Evolutionary conservation across 768 basidiomycete species (phyloP), one percentile per base, ranked within the genome.

Genomic region (Tylopilus intermedius): DNA sequence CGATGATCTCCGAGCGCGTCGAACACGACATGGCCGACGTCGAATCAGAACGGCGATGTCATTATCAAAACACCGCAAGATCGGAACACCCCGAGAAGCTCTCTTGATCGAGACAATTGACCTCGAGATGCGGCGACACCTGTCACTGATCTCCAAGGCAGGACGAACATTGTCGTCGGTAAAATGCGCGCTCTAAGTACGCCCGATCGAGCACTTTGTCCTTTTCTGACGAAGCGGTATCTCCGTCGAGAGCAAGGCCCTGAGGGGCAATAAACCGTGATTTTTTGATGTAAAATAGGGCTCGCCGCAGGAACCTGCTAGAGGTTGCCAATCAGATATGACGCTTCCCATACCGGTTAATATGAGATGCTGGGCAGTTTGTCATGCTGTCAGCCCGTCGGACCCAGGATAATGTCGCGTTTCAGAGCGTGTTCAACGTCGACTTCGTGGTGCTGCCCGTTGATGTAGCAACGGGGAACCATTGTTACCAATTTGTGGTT

Each of bases 141-240:
- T 48, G 57, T 50, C 61, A 49, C 40, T n/a, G n/a, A 21, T 22
- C 24, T 18, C 38, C 38, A 38, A 38, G n/a, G 38, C 3, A 18
- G 7, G 38, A 37, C 7, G n/a, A 8, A 38, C 38, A 38, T 38
- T 4, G 38, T 38, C 38, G 38, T 38, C 38, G 38, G 38, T 18
- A 38, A 38, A 18, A 7, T 4, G 38, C n/a, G 38, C 38, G 38
- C 38, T 8, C 37, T 37, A 37, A 37, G 6, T 37, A 37, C n/a
- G 37, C 37, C 18, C 30, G 30, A 37, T 37, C 7, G n/a, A 38
- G 38, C 8, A 38, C 38, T 38, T 38, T 38, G 38, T 38, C 38
- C 38, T 38, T 38, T 38, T 38, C 38, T 37, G 37, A 37, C 18
- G 38, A 9, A 18, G n/a, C 38, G 38, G 4, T 38, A 18, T 18